Conservation (phyloP, 768 basidiomycete species). For the Auricularia auricula-judae region DNA sequence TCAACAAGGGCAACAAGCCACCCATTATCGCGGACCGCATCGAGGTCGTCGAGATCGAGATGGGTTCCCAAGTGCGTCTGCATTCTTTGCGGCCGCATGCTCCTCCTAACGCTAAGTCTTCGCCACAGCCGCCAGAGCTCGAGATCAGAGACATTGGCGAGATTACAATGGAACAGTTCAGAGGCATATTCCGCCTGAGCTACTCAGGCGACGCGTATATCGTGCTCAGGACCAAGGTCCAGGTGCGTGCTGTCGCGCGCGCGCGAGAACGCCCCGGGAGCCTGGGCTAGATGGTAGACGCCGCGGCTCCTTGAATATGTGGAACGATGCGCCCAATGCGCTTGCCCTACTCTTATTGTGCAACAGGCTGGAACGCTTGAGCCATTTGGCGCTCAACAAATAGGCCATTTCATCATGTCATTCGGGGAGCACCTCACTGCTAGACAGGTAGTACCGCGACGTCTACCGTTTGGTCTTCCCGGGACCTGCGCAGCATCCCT, state of each 20-base stretch:
- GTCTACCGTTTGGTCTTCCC: too few species aligned
- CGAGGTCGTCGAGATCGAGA: conserved; percentile 96
- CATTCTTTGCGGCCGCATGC: conserved; percentile 2
- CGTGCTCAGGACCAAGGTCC: conserved; percentile 82
- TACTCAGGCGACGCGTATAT: conserved; percentile 90
- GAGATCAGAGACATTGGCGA: conserved; percentile 98
- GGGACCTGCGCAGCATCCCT: too few species aligned
- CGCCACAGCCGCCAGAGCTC: conserved; percentile 78
- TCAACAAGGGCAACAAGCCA: conserved; percentile 95
- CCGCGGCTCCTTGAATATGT: too few species aligned
- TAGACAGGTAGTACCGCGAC: too few species aligned
- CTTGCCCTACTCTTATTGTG: too few species aligned
- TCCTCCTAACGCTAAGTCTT: background rate
- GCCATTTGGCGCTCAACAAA: too few species aligned
- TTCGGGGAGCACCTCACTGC: too few species aligned
- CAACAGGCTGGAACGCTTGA: too few species aligned
- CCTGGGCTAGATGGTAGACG: too few species aligned
- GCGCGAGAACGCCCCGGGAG: background rate
- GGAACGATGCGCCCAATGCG: too few species aligned
- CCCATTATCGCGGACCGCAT: conserved; percentile 96
- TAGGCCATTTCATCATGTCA: too few species aligned
- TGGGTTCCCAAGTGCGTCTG: conserved; percentile 83
- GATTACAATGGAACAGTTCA: conserved; percentile 87
- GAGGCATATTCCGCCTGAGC: conserved; percentile 91
- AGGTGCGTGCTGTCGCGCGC: conserved; percentile 38